Percentiles rank a stretch among this genome's conserved stretches.
These are phyloP conservation scores for Boletus smithii DNA, from an alignment of 1,284 basidiomycete species.

Conservation along the genomic window DNA sequence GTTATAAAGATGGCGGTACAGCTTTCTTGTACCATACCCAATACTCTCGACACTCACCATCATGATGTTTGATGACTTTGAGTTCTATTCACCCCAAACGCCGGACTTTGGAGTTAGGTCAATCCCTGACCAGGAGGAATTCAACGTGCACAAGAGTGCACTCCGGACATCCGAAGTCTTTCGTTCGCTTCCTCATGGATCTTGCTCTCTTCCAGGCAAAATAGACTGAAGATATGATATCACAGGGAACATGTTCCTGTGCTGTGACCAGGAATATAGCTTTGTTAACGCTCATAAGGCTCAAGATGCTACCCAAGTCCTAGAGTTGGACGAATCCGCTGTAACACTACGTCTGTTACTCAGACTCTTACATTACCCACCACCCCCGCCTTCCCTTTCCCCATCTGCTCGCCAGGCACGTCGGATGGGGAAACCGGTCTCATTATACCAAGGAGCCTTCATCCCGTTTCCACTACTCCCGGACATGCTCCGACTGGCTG, in stretches of 20 bases:
- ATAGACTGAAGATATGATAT: constrained; percentile 14
- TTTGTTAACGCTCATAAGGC: constrained; percentile 14
- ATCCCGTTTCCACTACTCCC: constrained; percentile 62
- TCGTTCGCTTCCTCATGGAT: constrained; percentile 40
- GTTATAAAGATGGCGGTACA: constrained; percentile 12
- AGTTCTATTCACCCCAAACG: constrained; percentile 40
- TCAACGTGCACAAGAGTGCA: constrained; percentile 45
- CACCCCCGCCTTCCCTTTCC: constrained; percentile 40
- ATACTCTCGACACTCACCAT: constrained; percentile 1
- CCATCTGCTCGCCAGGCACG: constrained; percentile 25
- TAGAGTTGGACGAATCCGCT: constrained; percentile 53
- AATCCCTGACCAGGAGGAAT: constrained; percentile 44
- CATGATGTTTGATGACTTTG: constrained; percentile 17
- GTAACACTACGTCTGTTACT: constrained; percentile 47
- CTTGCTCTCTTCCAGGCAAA: constrained; percentile 4
- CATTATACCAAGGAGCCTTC: constrained; percentile 35
- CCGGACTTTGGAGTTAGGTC: constrained; percentile 55
- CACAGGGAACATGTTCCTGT: constrained; percentile 60
- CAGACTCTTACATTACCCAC: constrained; percentile 47
- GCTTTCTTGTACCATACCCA: neutral
- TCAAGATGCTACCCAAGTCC: constrained; percentile 29
- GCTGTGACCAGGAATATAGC: constrained; percentile 42
- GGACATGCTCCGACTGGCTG: constrained; percentile 50
- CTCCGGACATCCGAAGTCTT: constrained; percentile 57
- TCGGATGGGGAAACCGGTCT: constrained; percentile 34